These are phyloP conservation scores for Phytophthora pini DNA, from an alignment of 352 stramenopile species.

Conservation along the genomic window DNA sequence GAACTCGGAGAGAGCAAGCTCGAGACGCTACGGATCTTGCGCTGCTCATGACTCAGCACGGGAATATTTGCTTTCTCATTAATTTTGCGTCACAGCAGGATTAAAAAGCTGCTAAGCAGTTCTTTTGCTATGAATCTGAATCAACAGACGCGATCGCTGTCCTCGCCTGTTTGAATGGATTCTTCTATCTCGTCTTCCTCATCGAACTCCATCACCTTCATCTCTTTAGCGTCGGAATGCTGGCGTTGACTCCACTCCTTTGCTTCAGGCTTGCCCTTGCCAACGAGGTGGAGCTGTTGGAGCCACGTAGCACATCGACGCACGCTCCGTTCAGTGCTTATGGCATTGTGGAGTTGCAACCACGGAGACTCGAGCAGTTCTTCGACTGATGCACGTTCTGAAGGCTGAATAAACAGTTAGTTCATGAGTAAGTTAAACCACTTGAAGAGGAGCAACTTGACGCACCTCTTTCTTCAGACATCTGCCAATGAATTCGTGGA, in stretches of 20 bases:
- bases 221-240: constrained; percentile 9
- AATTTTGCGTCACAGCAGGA: constrained; percentile 7
- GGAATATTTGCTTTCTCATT: constrained; percentile 57
- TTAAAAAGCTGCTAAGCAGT: background rate
- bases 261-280: constrained; percentile 11
- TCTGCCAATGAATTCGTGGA: constrained; percentile 60
- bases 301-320: constrained; percentile 48
- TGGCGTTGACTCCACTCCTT: constrained; percentile 2
- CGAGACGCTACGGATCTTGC: constrained; percentile 42
- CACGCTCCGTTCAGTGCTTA: constrained; percentile 36
- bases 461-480: constrained; percentile 76
- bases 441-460: background rate
- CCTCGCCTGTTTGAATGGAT: constrained; percentile 35
- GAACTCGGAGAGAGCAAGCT: constrained; percentile 8
- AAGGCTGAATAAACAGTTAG: constrained; percentile 40
- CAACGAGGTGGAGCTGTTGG: constrained; percentile 18
- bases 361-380: constrained; percentile 59
- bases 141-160: constrained; percentile 13
- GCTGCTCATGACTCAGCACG: constrained; percentile 54
- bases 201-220: constrained; percentile 32
- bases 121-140: constrained; percentile 12
- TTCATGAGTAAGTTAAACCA: background rate
- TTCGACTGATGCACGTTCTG: constrained; percentile 63
- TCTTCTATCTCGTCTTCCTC: constrained; percentile 67
- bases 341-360: constrained; percentile 62